phyloP scores from a whole-genome alignment of 1,284 basidiomycete species.

The Moesziomyces globuligerus region DNA sequence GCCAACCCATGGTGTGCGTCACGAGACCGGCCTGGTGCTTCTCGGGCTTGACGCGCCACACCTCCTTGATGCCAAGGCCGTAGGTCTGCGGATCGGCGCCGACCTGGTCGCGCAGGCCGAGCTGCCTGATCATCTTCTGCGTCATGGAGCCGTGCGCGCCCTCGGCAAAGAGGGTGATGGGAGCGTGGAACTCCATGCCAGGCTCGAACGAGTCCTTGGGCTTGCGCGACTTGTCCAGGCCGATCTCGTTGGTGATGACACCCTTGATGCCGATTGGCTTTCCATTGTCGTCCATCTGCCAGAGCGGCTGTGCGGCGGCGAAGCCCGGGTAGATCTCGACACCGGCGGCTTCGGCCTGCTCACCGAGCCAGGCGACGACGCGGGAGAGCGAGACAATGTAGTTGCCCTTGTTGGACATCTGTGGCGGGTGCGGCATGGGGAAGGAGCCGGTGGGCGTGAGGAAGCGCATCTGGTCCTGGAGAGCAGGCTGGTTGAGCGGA shows the following conservation, averaged over 20 bases:
- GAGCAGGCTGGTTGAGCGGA: slow-evolving; percentile 81
- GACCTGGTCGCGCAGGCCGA: slow-evolving; percentile 76
- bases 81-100: slow-evolving; percentile 91
- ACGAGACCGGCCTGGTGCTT: slow-evolving; percentile 85
- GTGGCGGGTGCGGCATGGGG: slow-evolving; percentile 94
- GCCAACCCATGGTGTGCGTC: slow-evolving; percentile 94
- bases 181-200: slow-evolving; percentile 95
- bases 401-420: slow-evolving; percentile 95
- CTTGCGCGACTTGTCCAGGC: slow-evolving; percentile 80
- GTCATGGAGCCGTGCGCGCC: slow-evolving; percentile 93
- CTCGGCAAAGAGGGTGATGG: slow-evolving; percentile 93
- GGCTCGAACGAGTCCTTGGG: slow-evolving; percentile 93
- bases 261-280: slow-evolving; percentile 75
- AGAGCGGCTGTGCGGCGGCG: slow-evolving; percentile 84
- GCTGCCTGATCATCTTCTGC: slow-evolving; percentile 82
- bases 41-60: slow-evolving; percentile 86
- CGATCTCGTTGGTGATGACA: slow-evolving; percentile 93
- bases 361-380: slow-evolving; percentile 88
- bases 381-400: slow-evolving; percentile 91
- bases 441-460: slow-evolving; percentile 79
- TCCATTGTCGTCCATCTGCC: slow-evolving; percentile 76
- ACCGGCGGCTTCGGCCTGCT: slow-evolving; percentile 87
- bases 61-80: slow-evolving; percentile 95
- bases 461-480: slow-evolving; percentile 85
- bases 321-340: slow-evolving; percentile 98